phyloP scores from a whole-genome alignment of 164 flowering plant species.

The Sextonia rubra region DNA sequence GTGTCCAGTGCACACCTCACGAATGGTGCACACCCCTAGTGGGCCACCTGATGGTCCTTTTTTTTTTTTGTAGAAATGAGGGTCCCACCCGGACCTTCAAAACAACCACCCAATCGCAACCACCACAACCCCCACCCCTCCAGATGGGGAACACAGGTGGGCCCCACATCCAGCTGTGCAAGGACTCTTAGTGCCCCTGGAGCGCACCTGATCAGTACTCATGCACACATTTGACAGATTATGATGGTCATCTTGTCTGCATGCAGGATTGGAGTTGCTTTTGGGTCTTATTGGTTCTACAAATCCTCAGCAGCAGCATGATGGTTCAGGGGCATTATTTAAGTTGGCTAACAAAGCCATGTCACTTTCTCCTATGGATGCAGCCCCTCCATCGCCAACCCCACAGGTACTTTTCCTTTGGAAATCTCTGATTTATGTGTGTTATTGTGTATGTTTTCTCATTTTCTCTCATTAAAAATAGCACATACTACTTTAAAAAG shows the following conservation, averaged over 20 bases:
- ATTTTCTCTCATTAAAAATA: neutral
- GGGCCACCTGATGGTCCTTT: too few species aligned
- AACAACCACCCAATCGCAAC: too few species aligned
- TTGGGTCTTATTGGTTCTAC: constrained; percentile 72
- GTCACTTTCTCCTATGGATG: constrained; percentile 78
- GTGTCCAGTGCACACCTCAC: too few species aligned
- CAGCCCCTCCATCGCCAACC: constrained; percentile 93
- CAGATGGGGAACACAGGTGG: too few species aligned
- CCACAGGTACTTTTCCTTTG: constrained; percentile 52
- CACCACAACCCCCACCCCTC: too few species aligned
- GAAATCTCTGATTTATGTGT: neutral
- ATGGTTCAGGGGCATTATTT: constrained; percentile 75
- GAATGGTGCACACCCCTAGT: too few species aligned
- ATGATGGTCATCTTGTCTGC: neutral
- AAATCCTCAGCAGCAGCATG: constrained; percentile 64
- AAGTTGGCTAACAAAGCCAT: constrained; percentile 75
- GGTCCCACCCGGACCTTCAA: too few species aligned
- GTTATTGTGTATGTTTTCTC: neutral
- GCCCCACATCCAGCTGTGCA: too few species aligned
- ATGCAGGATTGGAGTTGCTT: constrained; percentile 78
- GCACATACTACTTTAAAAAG: neutral
- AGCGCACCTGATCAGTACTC: too few species aligned
- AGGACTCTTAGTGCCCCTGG: too few species aligned
- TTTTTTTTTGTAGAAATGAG: too few species aligned
- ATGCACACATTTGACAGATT: neutral